Evolutionary conservation across 306 rosid genomes (phyloP).

Genomic region (peach (Prunus persica)): Prunus_persica_NCBIv2 NC_034015.1:21658001-21658500

Average conservation of each 20-base stretch:
- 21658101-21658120: neutral
- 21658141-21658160: neutral
- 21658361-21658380: neutral
- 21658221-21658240: constrained; percentile 73
- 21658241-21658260: constrained; percentile 36
- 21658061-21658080: neutral
- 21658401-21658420: neutral
- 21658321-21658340: neutral
- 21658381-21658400: constrained; percentile 3
- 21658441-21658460: neutral
- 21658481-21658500: neutral
- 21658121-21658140: neutral
- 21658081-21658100: constrained; percentile 8
- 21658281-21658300: constrained; percentile 4
- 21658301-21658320: constrained; percentile 1
- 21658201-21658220: constrained; percentile 88
- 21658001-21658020: constrained; percentile 3
- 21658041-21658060: neutral
- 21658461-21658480: neutral
- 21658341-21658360: neutral
- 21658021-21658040: neutral
- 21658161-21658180: constrained; percentile 62
- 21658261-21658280: neutral
- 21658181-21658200: constrained; percentile 91
- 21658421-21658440: neutral